phyloP scores from a whole-genome alignment of 306 rosid genomes.

The Malus sieversii region DNA sequence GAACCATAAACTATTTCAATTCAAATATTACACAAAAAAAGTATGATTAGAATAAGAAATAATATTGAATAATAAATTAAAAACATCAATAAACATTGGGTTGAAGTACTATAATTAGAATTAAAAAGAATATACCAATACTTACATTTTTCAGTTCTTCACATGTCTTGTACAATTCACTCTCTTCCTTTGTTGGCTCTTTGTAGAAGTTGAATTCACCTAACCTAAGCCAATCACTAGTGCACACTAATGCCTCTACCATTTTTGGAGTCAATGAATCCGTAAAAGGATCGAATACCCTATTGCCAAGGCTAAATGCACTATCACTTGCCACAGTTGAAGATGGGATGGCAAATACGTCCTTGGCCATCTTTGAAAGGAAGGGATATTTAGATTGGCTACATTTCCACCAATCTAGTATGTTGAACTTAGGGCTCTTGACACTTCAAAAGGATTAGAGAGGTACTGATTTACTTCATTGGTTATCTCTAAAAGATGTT shows the following conservation, averaged over 20 bases:
- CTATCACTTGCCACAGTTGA: no score
- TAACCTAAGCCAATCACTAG: neutral
- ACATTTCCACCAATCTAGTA: neutral
- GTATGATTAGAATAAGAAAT: no score
- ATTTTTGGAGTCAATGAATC: neutral
- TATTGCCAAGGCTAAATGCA: no score
- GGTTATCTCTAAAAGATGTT: neutral
- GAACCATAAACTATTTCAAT: no score
- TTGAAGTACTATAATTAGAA: no score
- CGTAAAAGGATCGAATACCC: neutral
- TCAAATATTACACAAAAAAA: no score
- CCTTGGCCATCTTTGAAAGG: neutral
- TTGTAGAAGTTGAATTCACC: neutral
- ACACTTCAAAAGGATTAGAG: neutral
- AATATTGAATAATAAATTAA: no score
- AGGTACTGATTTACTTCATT: neutral
- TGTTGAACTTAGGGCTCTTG: neutral
- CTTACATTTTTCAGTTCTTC: neutral
- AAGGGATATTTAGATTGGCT: neutral
- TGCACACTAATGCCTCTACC: neutral
- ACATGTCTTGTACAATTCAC: neutral
- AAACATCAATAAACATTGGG: no score
- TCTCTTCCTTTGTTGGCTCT: neutral
- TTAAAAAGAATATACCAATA: no score
- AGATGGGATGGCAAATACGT: no score